phyloP scores from a whole-genome alignment of 306 rosid species.

The Prunus dulcis region DNA sequence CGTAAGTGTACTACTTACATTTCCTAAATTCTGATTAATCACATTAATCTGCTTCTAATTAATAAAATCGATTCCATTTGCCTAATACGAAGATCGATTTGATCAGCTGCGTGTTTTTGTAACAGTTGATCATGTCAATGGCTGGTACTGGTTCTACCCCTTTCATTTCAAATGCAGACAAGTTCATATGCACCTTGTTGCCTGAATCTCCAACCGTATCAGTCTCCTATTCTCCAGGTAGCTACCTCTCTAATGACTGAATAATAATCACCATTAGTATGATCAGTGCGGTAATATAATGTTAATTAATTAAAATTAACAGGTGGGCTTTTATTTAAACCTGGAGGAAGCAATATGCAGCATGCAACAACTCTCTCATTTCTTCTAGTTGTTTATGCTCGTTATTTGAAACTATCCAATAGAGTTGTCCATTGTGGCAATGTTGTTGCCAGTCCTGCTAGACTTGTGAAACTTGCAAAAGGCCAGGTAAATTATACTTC shows the following conservation, averaged over 20 bases:
- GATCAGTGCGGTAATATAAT: not conserved
- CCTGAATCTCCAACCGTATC: slow-evolving; percentile 22
- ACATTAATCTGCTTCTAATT: not conserved
- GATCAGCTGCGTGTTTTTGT: not conserved
- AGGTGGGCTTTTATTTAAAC: slow-evolving; percentile 28
- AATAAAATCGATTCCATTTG: not conserved
- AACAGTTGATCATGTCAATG: slow-evolving; percentile 8
- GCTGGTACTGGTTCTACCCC: not conserved
- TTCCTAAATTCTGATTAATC: not conserved
- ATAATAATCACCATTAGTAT: not conserved
- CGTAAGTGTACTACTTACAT: slow-evolving; percentile 1
- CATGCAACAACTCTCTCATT: slow-evolving; percentile 27
- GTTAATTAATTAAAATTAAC: not conserved
- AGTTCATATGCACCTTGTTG: slow-evolving; percentile 16
- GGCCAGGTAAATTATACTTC: slow-evolving; percentile 2
- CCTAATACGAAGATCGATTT: not conserved
- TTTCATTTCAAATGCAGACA: slow-evolving; percentile 19
- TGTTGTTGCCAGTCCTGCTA: slow-evolving; percentile 10
- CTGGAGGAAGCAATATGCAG: slow-evolving; percentile 30
- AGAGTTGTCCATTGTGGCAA: slow-evolving; percentile 11
- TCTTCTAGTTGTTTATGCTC: slow-evolving; percentile 21
- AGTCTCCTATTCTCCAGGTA: slow-evolving; percentile 28
- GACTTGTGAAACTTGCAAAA: slow-evolving; percentile 12
- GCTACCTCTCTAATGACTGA: not conserved
- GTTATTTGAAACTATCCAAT: slow-evolving; percentile 8